Base-by-base conservation (phyloP, 108 stramenopile genomes). In the Cyclotella atomus region DNA sequence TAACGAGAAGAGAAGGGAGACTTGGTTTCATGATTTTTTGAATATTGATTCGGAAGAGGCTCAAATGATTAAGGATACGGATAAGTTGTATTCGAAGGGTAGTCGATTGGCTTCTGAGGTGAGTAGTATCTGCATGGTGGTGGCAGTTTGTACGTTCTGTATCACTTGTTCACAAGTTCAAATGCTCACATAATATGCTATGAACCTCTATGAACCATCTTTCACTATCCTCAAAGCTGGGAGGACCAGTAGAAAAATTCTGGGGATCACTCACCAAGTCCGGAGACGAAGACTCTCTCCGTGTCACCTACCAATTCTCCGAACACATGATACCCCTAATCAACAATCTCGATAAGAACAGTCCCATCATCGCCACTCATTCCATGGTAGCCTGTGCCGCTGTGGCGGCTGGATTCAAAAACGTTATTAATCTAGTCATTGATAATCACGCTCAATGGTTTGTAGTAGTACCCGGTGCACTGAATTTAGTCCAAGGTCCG, bases 361-460 rank as follows among this genome's bases (percentile, higher is more conserved):
- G 83, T 64, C 94, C 92, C 60, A 88, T 96, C 41, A 90, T 96
- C 71, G 88, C 92, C 57, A 91, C 94, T 23, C 96, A 96, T 78
- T 91, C 89, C 59, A 76, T 95, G 55, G 88, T 89, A 28, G 94
- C 94, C 32, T 76, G 93, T 59, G 84, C 89, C 17, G 94, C 94
- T 7, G 88, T 89, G 1, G 96, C 92, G 12, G 88, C 85, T 47
- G 96, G 96, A 14, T 95, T 95, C 76, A 95, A 85, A 62, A 93
- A 95, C 70, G 95, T 96, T 5, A 76, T 93, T 53, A 96, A 96
- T 66, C 65, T 96, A 24, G 96, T 96, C 3, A 93, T 96, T 59
- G 96, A 96, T 79, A 96, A 96, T 72, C 90, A 91, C 79, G 89
- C 94, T 19, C 96, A 96, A 73, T 96, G 93, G 93, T 93, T 90